phyloP scores from a whole-genome alignment of 2,329 filamentous ascomycete genomes.

The Parasarocladium wereldwijsianum region DNA sequence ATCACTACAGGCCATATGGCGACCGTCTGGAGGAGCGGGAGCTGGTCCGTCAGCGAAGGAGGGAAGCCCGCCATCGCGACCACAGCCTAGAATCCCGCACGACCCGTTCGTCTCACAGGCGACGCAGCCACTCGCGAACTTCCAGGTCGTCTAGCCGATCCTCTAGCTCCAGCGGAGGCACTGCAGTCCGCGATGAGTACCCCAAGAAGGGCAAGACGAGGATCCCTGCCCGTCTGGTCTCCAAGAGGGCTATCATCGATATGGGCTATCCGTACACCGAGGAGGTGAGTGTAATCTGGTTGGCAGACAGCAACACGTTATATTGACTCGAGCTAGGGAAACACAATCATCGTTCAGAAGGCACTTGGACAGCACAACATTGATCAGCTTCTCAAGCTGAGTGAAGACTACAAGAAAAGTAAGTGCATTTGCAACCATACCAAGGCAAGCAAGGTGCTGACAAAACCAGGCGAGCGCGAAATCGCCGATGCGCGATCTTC shows the following conservation, averaged over 20 bases:
- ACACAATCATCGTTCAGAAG: constrained; percentile 66
- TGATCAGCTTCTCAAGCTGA: constrained; percentile 72
- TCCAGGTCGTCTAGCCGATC: constrained; percentile 28
- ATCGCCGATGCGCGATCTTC: constrained; percentile 29
- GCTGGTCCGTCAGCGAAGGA: constrained; percentile 31
- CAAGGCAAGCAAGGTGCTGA: constrained; percentile 9
- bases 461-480: constrained; percentile 23
- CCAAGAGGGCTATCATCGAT: constrained; percentile 67
- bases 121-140: constrained; percentile 26
- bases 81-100: constrained; percentile 25
- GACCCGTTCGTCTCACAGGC: constrained; percentile 22
- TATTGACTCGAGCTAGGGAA: constrained; percentile 37
- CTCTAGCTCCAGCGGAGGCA: constrained; percentile 32
- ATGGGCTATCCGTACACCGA: constrained; percentile 76
- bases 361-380: constrained; percentile 85
- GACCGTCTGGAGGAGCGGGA: constrained; percentile 49
- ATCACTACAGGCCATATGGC: constrained; percentile 50
- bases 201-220: constrained; percentile 81
- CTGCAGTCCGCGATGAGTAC: constrained; percentile 44
- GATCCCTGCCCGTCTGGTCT: constrained; percentile 68
- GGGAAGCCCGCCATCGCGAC: constrained; percentile 8
- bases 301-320: not conserved
- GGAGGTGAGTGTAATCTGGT: constrained; percentile 44
- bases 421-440: constrained; percentile 13
- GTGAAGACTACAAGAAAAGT: constrained; percentile 59